Conservation (phyloP, 2,329 filamentous ascomycete species). For the Colletotrichum kahawae region DNA sequence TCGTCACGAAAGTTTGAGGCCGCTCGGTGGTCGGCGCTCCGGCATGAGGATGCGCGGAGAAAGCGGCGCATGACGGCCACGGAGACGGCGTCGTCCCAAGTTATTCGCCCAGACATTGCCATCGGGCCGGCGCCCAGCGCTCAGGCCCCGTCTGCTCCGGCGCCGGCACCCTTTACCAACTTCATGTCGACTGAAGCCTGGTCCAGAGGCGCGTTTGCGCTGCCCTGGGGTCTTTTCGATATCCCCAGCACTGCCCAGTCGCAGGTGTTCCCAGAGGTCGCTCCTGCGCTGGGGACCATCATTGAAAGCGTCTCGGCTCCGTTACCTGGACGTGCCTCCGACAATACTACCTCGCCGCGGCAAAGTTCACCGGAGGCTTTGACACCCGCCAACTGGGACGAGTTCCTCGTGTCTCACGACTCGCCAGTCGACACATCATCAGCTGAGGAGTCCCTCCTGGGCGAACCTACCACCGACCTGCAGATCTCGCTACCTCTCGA, state of each 20-base stretch:
- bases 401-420: background rate
- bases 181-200: background rate
- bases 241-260: background rate
- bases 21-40: background rate
- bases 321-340: background rate
- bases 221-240: conserved; percentile 1
- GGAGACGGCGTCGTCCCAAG: background rate
- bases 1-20: conserved; percentile 10
- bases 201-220: background rate
- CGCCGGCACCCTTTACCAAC: background rate
- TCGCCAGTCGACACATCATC: background rate
- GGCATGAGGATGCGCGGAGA: background rate
- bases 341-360: background rate
- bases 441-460: background rate
- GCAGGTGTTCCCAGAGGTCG: background rate
- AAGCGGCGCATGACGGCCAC: background rate
- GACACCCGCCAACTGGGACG: background rate
- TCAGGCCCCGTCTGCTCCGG: background rate
- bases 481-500: background rate
- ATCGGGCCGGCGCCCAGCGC: background rate
- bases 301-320: background rate
- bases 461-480: background rate
- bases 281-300: background rate
- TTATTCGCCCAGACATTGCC: background rate
- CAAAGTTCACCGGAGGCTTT: background rate